Percentiles rank a stretch among this genome's conserved stretches.
These are phyloP conservation scores for Neophaeococcomyces mojaviensis DNA, from an alignment of 2,329 filamentous ascomycete genomes.

Conservation along the genomic window DNA sequence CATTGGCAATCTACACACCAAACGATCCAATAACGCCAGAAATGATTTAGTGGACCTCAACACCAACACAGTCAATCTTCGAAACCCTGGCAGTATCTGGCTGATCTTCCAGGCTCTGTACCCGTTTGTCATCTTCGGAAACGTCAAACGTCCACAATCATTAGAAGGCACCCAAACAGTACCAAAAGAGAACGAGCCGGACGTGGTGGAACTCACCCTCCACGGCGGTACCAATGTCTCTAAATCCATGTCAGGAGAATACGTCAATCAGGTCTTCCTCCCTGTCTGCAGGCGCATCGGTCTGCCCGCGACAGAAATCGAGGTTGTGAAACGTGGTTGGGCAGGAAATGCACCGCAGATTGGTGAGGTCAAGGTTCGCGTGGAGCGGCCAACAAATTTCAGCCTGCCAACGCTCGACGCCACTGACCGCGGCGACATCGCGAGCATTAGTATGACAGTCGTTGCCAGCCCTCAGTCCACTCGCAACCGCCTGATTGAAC, in stretches of 20 bases:
- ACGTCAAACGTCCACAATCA: background rate
- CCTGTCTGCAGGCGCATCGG: constrained; percentile 47
- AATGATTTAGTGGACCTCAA: background rate
- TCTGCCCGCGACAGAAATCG: constrained; percentile 38
- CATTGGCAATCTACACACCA: background rate
- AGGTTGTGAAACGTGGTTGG: constrained; percentile 48
- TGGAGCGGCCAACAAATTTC: constrained; percentile 32
- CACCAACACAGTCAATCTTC: constrained; percentile 36
- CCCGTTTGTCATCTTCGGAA: constrained; percentile 47
- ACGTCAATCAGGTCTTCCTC: constrained; percentile 47
- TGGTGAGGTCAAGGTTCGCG: constrained; percentile 43
- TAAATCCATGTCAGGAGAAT: constrained; percentile 42
- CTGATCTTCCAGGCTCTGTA: constrained; percentile 54
- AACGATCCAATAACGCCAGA: background rate
- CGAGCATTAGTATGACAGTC: constrained; percentile 32
- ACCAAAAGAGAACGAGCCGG: constrained; percentile 13
- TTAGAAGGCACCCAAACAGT: background rate
- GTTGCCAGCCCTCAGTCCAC: constrained; percentile 22
- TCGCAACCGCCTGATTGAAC: background rate
- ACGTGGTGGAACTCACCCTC: constrained; percentile 36
- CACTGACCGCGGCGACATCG: constrained; percentile 26
- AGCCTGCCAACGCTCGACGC: constrained; percentile 30
- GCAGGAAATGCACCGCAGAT: constrained; percentile 36
- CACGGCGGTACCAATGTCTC: constrained; percentile 54
- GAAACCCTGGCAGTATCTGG: constrained; percentile 47